phyloP scores from a whole-genome alignment of 2,329 filamentous ascomycete species.

The Aspergillus proliferans region DNA sequence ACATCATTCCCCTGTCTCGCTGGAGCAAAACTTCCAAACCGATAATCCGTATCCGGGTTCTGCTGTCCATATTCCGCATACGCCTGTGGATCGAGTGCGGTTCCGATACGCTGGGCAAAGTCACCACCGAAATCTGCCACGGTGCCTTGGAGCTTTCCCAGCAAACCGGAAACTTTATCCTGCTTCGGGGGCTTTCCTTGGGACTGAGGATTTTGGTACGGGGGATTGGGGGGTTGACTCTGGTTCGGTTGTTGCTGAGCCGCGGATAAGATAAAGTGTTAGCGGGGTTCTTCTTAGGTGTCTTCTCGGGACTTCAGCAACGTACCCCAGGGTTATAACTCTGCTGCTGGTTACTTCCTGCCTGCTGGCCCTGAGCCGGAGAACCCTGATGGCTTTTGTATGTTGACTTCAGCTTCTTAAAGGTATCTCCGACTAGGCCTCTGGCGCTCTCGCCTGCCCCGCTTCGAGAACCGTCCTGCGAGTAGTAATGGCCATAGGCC shows the following conservation, averaged over 20 bases:
- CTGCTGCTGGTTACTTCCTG: conserved; percentile 11
- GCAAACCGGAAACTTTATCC: conserved; percentile 41
- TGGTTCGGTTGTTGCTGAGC: neutral
- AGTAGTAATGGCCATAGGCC: conserved; percentile 50
- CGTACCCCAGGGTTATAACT: conserved; percentile 17
- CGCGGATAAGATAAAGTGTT: neutral
- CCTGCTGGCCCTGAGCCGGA: conserved; percentile 12
- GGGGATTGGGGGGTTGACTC: conserved; percentile 12
- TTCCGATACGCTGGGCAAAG: conserved; percentile 45
- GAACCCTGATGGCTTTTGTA: conserved; percentile 24
- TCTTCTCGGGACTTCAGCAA: neutral
- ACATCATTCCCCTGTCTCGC: conserved; percentile 63
- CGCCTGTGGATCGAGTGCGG: conserved; percentile 42
- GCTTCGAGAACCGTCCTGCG: conserved; percentile 24
- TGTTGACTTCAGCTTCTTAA: conserved; percentile 41
- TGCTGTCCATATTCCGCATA: conserved; percentile 40
- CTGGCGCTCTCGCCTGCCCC: conserved; percentile 37
- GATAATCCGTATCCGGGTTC: conserved; percentile 39
- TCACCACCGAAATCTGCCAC: conserved; percentile 47
- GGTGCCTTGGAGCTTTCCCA: conserved; percentile 51
- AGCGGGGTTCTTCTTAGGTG: neutral
- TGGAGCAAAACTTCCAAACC: conserved; percentile 63
- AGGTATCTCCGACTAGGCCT: conserved; percentile 49
- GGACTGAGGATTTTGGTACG: conserved; percentile 18
- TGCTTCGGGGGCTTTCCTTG: conserved; percentile 28